Evolutionary conservation across 2,329 filamentous ascomycete species (phyloP).

Genomic region (Endoconidiophora laricicola): DNA sequence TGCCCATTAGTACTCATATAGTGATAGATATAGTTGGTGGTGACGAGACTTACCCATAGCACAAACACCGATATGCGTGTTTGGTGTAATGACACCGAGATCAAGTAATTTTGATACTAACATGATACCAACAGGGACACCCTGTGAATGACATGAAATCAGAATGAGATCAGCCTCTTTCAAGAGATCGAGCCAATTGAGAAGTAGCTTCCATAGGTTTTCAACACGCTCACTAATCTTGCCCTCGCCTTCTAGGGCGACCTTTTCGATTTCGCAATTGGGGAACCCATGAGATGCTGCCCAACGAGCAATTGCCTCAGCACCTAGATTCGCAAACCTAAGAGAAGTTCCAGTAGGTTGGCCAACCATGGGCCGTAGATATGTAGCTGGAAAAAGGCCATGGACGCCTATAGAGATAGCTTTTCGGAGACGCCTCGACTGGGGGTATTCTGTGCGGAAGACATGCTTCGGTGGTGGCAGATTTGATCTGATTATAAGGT

Average conservation of each 20-base stretch:
- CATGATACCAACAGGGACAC: constrained; percentile 86
- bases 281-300: constrained; percentile 54
- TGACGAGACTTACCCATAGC: constrained; percentile 38
- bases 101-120: constrained; percentile 83
- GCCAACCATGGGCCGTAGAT: constrained; percentile 79
- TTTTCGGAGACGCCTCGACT: constrained; percentile 48
- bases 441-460: constrained; percentile 49
- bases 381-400: constrained; percentile 75
- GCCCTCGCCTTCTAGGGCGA: constrained; percentile 87
- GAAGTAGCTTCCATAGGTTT: constrained; percentile 79
- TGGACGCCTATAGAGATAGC: constrained; percentile 90
- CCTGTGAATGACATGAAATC: constrained; percentile 88
- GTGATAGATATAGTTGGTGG: neutral
- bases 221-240: constrained; percentile 80
- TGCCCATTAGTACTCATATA: neutral
- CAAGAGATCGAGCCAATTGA: constrained; percentile 90
- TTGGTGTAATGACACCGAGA: constrained; percentile 58
- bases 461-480: constrained; percentile 50
- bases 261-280: constrained; percentile 76
- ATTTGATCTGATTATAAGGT: constrained; percentile 32
- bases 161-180: constrained; percentile 76
- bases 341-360: constrained; percentile 93
- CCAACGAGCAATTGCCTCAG: constrained; percentile 72
- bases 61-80: constrained; percentile 68
- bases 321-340: constrained; percentile 76